Conservation (phyloP, 2,329 filamentous ascomycete species). For the Karstenula rhodostoma region DNA sequence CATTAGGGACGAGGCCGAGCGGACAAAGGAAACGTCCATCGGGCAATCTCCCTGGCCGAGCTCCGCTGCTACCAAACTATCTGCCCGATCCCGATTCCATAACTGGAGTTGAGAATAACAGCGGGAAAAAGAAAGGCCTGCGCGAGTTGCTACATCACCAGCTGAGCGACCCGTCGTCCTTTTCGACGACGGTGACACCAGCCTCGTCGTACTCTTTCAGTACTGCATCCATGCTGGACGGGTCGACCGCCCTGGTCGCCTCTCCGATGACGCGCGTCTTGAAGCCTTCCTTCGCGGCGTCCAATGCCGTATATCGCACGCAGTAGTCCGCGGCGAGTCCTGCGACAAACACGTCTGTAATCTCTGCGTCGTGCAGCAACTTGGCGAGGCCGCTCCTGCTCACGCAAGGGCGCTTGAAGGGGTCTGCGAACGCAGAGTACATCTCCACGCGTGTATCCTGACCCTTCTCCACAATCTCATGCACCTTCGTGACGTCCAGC, state of each 20-base stretch:
- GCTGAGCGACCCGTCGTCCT: constrained; percentile 65
- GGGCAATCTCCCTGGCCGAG: constrained; percentile 15
- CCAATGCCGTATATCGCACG: constrained; percentile 80
- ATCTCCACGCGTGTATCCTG: constrained; percentile 79
- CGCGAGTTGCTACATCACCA: constrained; percentile 47
- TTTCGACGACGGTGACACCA: constrained; percentile 70
- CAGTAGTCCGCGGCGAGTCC: constrained; percentile 92
- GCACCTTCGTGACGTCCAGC: constrained; percentile 67
- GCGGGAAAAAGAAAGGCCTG: background rate
- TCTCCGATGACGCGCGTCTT: constrained; percentile 79
- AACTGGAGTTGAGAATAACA: background rate
- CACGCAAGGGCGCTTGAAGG: constrained; percentile 70
- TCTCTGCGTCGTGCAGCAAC: constrained; percentile 62
- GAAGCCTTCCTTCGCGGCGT: constrained; percentile 80
- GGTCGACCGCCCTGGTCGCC: constrained; percentile 76
- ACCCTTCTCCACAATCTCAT: constrained; percentile 80
- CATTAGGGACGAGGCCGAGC: background rate
- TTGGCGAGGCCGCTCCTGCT: constrained; percentile 68
- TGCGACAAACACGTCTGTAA: constrained; percentile 85
- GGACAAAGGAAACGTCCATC: constrained; percentile 7
- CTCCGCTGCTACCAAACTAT: constrained; percentile 2
- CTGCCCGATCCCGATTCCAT: background rate
- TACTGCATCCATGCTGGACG: constrained; percentile 63
- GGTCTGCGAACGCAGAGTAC: constrained; percentile 90
- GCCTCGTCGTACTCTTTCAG: constrained; percentile 62